Evolutionary conservation across 306 rosid genomes (phyloP), one percentile per base, ranked within the genome.

Genomic region (Cucumis sativus): DNA sequence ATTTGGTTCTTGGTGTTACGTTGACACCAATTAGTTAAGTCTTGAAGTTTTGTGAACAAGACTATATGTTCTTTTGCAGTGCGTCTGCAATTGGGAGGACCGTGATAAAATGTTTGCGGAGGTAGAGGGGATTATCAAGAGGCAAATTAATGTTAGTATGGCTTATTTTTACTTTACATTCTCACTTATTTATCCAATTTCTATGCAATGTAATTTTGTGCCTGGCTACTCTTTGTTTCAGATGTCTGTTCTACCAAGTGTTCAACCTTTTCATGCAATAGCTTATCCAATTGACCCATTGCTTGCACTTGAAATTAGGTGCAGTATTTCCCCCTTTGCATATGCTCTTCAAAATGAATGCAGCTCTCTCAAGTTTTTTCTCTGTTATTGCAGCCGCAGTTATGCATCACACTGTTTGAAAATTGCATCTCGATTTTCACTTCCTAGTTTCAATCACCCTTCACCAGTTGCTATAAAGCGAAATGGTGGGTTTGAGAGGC

Each of bases 211-310:
- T 68, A 73, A 28, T 73, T 73, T 52, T 51, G 18, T 73, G 28
- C 17, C 62, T 33, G 49, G 9, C 62, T 2, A 58, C 41, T 23
- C 23, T 33, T 39, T 65, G 73, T 71, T 83, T 78, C 90, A 96
- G 99, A 88, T 91, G 89, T 92, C 99, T 23, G 92, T 96, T 85
- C 95, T 96, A 80, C 99, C 99, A 23, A 96, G 99, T 79, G 99
- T 96, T 76, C 99, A 96, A 82, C 99, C 99, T 76, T 96, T 96
- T 90, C 99, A 96, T 77, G 99, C 99, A 58, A 96, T 96, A 71
- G 99, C 99, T 57, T 96, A 96, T 83, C 99, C 99, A 14, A 96
- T 96, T 77, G 99, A 92, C 74, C 84, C 98, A 18, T 79, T 92
- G 80, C 90, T 96, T 81, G 98, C 99, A 30, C 96, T 96, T 86